phyloP scores from a whole-genome alignment of 192 early-diverging fungal genomes.

The Coemansia aciculifera region DNA sequence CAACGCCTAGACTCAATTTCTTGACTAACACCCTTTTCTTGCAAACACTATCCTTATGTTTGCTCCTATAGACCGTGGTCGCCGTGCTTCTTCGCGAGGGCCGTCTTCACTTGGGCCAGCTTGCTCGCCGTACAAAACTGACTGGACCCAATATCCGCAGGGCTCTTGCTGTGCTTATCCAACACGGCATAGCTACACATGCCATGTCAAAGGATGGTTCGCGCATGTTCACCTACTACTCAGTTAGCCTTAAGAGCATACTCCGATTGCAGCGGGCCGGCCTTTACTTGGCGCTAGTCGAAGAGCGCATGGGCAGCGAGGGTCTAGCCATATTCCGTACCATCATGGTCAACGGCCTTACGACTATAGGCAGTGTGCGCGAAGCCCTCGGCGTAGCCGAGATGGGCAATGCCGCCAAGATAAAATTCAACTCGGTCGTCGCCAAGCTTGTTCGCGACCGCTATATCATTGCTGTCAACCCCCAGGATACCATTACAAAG shows the following conservation, averaged over 20 bases:
- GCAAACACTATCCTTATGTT: not conserved
- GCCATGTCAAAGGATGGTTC: conserved; percentile 63
- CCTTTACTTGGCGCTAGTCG: conserved; percentile 56
- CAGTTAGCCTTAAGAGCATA: conserved; percentile 57
- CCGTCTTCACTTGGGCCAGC: conserved; percentile 60
- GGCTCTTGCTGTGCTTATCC: conserved; percentile 78
- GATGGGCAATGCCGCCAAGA: conserved; percentile 18
- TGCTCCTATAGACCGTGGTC: conserved; percentile 21
- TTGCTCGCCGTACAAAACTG: conserved; percentile 58
- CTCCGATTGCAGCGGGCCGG: conserved; percentile 62
- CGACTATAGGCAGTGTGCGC: conserved; percentile 36
- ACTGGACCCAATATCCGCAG: conserved; percentile 63
- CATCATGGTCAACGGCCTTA: conserved; percentile 50
- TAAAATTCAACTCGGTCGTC: conserved; percentile 25
- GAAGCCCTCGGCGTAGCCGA: conserved; percentile 21
- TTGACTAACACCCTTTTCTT: not conserved
- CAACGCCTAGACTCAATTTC: not conserved
- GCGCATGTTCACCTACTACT: conserved; percentile 71
- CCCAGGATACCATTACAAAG: conserved; percentile 62
- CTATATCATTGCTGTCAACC: conserved; percentile 60
- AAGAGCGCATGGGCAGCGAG: conserved; percentile 61
- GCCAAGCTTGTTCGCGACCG: conserved; percentile 62
- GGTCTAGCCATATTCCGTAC: conserved; percentile 57
- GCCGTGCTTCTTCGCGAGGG: conserved; percentile 56
- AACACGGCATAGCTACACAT: conserved; percentile 78